Evolutionary conservation across 129 eudicot genomes (phyloP).

Genomic region (Lactuca saligna): DNA sequence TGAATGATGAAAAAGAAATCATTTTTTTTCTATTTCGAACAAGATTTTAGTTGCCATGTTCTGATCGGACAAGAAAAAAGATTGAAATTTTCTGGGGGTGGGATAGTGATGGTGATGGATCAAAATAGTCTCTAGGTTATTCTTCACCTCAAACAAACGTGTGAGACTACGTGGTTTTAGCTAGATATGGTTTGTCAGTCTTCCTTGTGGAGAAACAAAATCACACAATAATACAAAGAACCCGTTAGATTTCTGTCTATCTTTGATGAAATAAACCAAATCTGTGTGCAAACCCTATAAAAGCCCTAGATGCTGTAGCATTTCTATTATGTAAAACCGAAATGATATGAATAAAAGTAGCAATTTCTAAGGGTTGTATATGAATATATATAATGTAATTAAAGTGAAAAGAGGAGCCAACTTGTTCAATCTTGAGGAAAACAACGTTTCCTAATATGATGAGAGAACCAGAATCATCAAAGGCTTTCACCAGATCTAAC

Average conservation of each 20-base stretch:
- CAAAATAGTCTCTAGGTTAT: constrained; percentile 31
- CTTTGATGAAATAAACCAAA: constrained; percentile 10
- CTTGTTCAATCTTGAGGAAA: constrained; percentile 85
- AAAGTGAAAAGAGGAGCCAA: constrained; percentile 34
- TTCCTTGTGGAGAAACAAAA: constrained; percentile 70
- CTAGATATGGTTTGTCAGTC: constrained; percentile 50
- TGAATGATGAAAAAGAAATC: background rate
- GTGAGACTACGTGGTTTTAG: constrained; percentile 31
- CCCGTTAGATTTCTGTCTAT: constrained; percentile 61
- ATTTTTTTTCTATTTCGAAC: background rate
- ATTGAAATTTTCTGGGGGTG: constrained; percentile 3
- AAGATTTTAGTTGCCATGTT: background rate
- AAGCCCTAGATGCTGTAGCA: constrained; percentile 3
- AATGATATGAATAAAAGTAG: background rate
- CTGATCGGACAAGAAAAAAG: constrained; percentile 14
- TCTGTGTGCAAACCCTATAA: constrained; percentile 9
- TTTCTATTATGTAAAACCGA: constrained; percentile 22
- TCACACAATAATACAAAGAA: constrained; percentile 43
- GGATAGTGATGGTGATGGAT: constrained; percentile 18
- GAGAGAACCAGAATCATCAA: constrained; percentile 68
- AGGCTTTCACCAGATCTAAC: constrained; percentile 54
- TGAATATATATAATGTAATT: background rate
- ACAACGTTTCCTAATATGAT: constrained; percentile 75
- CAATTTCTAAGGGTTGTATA: background rate
- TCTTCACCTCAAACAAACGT: constrained; percentile 59